Base-by-base conservation (phyloP, 345 rosid species). In the Sisymbrium irio region DNA sequence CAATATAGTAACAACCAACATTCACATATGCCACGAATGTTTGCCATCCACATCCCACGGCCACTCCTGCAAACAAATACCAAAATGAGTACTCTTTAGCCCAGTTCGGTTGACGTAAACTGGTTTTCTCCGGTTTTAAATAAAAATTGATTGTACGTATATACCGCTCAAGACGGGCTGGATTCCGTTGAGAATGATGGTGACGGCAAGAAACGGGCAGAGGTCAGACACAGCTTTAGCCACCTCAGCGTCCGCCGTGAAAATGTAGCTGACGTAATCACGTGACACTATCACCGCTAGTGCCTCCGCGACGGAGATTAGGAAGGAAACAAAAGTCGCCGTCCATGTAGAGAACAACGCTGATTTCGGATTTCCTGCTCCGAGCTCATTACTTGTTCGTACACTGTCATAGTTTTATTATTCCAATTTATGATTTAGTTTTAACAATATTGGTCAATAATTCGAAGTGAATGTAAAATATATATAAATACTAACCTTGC, bases 31-130 rank as follows among this genome's bases (percentile, higher is more conserved):
- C 93, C 36, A 88, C 89, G 30, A 83, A 83, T 14, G 88, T 71
- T 72, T 86, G 94, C 89, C 94, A 88, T 75, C 91, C 94, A 44
- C 94, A 83, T 17, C 94, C 94, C 45, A 88, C 88, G 3, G 93
- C 90, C 81, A 86, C 93, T 11, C 93, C 89, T 88, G 58, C 61
- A 66, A 63, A 20, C 11, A 19, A 54, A 71, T 13, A 65, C 35
- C 63, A 72, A 49, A 40, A 67, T 30, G n/a, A 42, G 2, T 37
- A n/a, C 14, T 36, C n/a, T 15, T 19, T 55, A 4, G 2, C 17
- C 40, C 13, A 9, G 45, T 62, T 46, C 36, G 39, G 44, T 58
- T 12, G 42, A 33, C 1, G 2, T 13, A 51, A 7, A 8, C 18
- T 19, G 25, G 19, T 55, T 66, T 47, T 57, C 30, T 47, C 33